Percentiles rank a stretch among this genome's conserved stretches.
phyloP scores from a whole-genome alignment of 1,284 basidiomycete genomes.

The Cutaneotrichosporon cavernicola region DNA sequence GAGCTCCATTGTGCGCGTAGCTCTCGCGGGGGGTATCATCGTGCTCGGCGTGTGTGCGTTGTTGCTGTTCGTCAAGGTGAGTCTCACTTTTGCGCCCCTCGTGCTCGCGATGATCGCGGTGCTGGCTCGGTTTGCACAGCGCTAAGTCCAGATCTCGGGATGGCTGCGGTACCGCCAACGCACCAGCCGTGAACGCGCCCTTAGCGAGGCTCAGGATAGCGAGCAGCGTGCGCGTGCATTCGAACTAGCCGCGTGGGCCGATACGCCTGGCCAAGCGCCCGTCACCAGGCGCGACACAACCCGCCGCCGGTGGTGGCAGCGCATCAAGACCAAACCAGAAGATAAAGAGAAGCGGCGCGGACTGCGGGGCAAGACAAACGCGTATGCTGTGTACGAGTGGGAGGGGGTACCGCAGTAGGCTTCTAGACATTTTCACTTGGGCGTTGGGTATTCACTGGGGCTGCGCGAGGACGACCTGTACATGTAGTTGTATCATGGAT shows the following conservation, averaged over 20 bases:
- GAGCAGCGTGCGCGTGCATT: constrained; percentile 46
- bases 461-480: neutral
- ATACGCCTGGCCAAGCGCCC: constrained; percentile 40
- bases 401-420: constrained; percentile 39
- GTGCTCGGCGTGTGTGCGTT: constrained; percentile 39
- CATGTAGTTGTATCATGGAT: neutral
- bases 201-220: constrained; percentile 30
- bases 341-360: constrained; percentile 23
- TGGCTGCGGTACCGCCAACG: constrained; percentile 44
- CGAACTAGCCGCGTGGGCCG: constrained; percentile 50
- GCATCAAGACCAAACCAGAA: constrained; percentile 30
- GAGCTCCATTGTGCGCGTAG: constrained; percentile 44
- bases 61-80: constrained; percentile 44
- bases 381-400: constrained; percentile 49
- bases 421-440: neutral
- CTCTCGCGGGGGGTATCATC: constrained; percentile 48
- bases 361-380: constrained; percentile 45
- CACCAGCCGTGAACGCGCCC: constrained; percentile 33
- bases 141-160: constrained; percentile 36
- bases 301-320: constrained; percentile 20
- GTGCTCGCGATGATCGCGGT: no score
- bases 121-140: neutral
- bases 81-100: constrained; percentile 3
- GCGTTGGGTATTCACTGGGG: neutral
- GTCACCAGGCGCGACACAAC: constrained; percentile 16